Conservation (phyloP, 2,329 filamentous ascomycete genomes). For the Mariannaea sp. region DNA sequence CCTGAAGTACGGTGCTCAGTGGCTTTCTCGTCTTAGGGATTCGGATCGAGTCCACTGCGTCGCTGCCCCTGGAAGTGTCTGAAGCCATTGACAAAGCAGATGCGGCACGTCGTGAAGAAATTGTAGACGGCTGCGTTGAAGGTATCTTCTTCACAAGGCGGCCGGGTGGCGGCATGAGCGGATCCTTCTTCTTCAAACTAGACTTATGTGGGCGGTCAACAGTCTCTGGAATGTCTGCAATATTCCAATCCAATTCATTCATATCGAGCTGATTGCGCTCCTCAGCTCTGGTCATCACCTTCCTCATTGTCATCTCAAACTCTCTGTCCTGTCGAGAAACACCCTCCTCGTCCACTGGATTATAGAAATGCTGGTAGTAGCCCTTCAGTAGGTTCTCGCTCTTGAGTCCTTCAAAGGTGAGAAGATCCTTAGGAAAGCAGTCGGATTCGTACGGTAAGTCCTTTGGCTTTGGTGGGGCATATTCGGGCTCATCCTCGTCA, state of each 20-base stretch:
- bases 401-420: constrained; percentile 63
- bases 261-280: constrained; percentile 70
- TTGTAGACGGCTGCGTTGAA: constrained; percentile 36
- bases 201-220: constrained; percentile 10
- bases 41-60: constrained; percentile 8
- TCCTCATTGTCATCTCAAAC: constrained; percentile 58
- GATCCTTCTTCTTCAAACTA: constrained; percentile 5
- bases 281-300: constrained; percentile 62
- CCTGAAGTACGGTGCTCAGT: constrained; percentile 39
- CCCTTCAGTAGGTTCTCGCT: constrained; percentile 63
- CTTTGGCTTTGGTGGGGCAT: constrained; percentile 76
- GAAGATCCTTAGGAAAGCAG: constrained; percentile 61
- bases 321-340: constrained; percentile 66
- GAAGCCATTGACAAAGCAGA: constrained; percentile 54
- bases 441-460: constrained; percentile 72
- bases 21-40: constrained; percentile 35
- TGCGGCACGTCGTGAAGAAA: constrained; percentile 57
- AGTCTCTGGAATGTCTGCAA: constrained; percentile 60
- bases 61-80: constrained; percentile 29
- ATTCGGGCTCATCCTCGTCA: constrained; percentile 77
- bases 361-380: constrained; percentile 65
- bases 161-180: not conserved
- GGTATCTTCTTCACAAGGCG: constrained; percentile 14
- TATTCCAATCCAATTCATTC: constrained; percentile 65
- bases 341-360: constrained; percentile 70